Conservation (phyloP, 495 filamentous ascomycete species). For the Xylaria longipes region DNA sequence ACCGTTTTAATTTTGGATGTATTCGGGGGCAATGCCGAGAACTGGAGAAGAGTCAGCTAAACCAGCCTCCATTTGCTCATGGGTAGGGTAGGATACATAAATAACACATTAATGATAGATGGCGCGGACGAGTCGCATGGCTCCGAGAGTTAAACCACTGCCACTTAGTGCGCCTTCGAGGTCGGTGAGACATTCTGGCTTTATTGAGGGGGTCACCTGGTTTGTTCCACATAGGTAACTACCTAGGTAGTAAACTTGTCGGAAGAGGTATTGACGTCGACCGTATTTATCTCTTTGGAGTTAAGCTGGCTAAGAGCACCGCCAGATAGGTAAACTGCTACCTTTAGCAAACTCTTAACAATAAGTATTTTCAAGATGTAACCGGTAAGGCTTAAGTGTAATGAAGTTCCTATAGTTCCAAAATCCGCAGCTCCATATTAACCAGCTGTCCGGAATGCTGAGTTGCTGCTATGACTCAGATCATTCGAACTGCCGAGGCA, state of each 20-base stretch:
- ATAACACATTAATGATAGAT: background rate
- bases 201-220: background rate
- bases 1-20: background rate
- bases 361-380: background rate
- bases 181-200: conserved; percentile 8
- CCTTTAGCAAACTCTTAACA: background rate
- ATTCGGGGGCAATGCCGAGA: background rate
- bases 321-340: background rate
- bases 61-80: background rate
- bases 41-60: background rate
- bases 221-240: background rate
- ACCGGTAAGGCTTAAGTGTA: background rate
- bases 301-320: background rate
- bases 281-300: background rate
- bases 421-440: background rate
- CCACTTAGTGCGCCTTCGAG: background rate
- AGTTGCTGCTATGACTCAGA: background rate
- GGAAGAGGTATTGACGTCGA: background rate
- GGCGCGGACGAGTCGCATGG: conserved; percentile 1
- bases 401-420: background rate
- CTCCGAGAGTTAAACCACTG: background rate
- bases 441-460: background rate
- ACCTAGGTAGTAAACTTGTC: background rate
- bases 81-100: background rate
- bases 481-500: background rate